Evolutionary conservation across 495 filamentous ascomycete genomes (phyloP), one percentile per base, ranked within the genome.

Genomic region (Trichoderma reesei): DNA sequence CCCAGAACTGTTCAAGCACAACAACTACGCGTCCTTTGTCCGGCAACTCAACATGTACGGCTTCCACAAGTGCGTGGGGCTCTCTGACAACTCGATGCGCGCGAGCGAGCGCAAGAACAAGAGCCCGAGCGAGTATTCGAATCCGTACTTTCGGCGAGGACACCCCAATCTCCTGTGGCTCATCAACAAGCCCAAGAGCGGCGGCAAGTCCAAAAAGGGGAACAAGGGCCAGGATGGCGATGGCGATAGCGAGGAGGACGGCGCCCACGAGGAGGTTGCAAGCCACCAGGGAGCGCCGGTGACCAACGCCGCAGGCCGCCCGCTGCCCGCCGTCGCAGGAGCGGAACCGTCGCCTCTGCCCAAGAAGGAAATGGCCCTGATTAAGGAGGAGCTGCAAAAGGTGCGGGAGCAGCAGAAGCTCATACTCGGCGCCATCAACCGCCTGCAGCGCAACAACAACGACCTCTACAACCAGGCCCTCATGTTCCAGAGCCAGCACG

Each of bases 31-130:
- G 7, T 98, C 95, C 1, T 99, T 99, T 70, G 94, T 99, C 34
- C 90, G 94, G 10, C 94, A 98, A 71, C 82, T 98, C 66, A 98
- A 98, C 71, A 98, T 98, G 94, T 98, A 99, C 73, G 94, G 94
- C 8, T 99, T 99, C 71, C 94, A 99, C 74, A 99, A 99, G 79
- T 90, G 93, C 62, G 95, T 99, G 10, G 94, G 94, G 3, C 84
- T 99, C 33, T 94, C 92, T 7, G 94, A 98, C 73, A 96, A 96
- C 72, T 97, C 92, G 0, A 94, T 98, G 88, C 90, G 92, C 66
- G 92, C 95, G 36, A 96, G 92, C 73, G 93, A 98, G 74, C 86
- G 91, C 63, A 95, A 96, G 72, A 92, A 92, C 71, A 98, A 98
- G 75, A 96, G 91, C 56, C 94, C 94, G 3, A 97, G 93, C 80